phyloP scores from a whole-genome alignment of 2,329 filamentous ascomycete genomes.

The Cordyceps tenuipes region DNA sequence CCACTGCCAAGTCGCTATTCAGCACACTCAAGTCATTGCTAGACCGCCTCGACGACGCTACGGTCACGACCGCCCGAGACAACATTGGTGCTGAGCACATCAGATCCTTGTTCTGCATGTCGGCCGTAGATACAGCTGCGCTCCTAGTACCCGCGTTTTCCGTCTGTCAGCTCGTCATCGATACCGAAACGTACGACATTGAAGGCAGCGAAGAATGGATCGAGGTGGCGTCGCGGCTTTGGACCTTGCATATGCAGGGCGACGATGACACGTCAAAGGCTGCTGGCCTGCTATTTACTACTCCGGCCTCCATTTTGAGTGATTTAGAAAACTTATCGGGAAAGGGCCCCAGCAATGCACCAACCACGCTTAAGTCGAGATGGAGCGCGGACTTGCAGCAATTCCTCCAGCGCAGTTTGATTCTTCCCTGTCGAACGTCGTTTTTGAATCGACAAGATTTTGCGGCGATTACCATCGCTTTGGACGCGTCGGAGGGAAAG shows the following conservation, averaged over 20 bases:
- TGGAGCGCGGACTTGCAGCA: conserved; percentile 41
- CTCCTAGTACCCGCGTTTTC: conserved; percentile 38
- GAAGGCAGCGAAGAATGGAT: conserved; percentile 40
- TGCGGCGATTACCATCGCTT: conserved; percentile 32
- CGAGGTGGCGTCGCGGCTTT: conserved; percentile 35
- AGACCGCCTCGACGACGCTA: conserved; percentile 31
- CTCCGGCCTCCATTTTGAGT: conserved; percentile 30
- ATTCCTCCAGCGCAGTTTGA: conserved; percentile 43
- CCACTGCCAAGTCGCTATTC: conserved; percentile 41
- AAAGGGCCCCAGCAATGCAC: conserved; percentile 20
- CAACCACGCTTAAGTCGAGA: conserved; percentile 16
- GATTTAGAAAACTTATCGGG: conserved; percentile 18
- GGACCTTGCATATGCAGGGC: conserved; percentile 47
- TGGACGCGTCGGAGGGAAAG: conserved; percentile 29
- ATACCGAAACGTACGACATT: conserved; percentile 22
- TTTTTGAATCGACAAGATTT: conserved; percentile 37
- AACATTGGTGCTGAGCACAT: conserved; percentile 50
- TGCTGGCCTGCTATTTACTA: conserved; percentile 36
- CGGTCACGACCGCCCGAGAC: conserved; percentile 30
- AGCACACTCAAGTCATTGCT: conserved; percentile 37
- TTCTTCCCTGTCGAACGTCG: conserved; percentile 40
- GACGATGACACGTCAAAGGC: conserved; percentile 40
- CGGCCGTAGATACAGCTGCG: conserved; percentile 38
- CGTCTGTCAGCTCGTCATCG: conserved; percentile 34
- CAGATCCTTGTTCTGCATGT: conserved; percentile 45